These are phyloP conservation scores for Beauveria asiatica DNA, from an alignment of 2,329 filamentous ascomycete species.

Conservation along the genomic window DNA sequence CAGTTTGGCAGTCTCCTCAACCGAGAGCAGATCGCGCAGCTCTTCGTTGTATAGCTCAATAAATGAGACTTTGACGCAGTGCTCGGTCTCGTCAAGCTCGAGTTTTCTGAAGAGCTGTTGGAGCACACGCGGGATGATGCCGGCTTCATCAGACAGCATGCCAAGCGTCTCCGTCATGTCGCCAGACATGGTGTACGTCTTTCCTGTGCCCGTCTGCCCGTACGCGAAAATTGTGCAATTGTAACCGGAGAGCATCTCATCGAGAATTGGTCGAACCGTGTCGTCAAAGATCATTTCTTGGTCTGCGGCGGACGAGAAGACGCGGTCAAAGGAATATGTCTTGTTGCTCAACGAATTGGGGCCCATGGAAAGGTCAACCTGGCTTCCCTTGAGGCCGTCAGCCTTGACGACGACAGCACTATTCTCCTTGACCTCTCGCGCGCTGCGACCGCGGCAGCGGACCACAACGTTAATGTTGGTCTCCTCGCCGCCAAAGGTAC, in stretches of 20 bases:
- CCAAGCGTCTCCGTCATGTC: slow-evolving; percentile 86
- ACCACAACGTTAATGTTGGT: slow-evolving; percentile 99
- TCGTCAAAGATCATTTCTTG: slow-evolving; percentile 93
- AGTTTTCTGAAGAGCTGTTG: slow-evolving; percentile 82
- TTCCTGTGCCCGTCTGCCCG: slow-evolving; percentile 94
- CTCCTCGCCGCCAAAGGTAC: slow-evolving; percentile 44
- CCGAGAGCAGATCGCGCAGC: slow-evolving; percentile 75
- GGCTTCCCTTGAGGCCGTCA: slow-evolving; percentile 78
- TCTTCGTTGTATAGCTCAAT: slow-evolving; percentile 99
- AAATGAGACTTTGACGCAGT: slow-evolving; percentile 93
- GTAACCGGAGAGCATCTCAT: slow-evolving; percentile 91
- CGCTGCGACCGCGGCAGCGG: slow-evolving; percentile 83
- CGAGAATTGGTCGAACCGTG: slow-evolving; percentile 83
- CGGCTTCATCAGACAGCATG: slow-evolving; percentile 80
- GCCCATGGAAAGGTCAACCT: slow-evolving; percentile 83
- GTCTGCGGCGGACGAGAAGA: slow-evolving; percentile 91
- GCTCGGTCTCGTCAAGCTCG: slow-evolving; percentile 69
- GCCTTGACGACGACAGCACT: slow-evolving; percentile 86
- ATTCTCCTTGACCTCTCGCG: slow-evolving; percentile 88
- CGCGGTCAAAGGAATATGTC: slow-evolving; percentile 92
- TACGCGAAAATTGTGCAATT: slow-evolving; percentile 99
- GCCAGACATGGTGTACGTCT: slow-evolving; percentile 99
- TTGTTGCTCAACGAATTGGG: slow-evolving; percentile 90
- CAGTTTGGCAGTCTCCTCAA: slow-evolving; percentile 74
- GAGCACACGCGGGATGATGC: slow-evolving; percentile 88